Conservation (phyloP, 495 filamentous ascomycete genomes). For the Aspergillus bridgeri region DNA sequence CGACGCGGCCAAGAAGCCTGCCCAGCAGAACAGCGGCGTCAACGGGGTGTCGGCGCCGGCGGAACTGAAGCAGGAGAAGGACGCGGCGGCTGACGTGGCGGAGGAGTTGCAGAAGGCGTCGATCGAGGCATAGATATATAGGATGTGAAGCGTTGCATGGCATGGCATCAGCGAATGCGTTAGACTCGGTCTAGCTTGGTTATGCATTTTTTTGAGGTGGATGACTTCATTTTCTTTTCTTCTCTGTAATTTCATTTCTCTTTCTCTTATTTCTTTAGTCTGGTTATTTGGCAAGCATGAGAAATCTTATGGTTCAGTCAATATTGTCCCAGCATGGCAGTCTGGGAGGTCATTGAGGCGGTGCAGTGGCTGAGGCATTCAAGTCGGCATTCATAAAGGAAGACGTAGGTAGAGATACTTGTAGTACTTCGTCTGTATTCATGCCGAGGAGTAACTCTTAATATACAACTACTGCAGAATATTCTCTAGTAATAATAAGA, state of each 20-base stretch:
- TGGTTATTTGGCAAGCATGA: not conserved
- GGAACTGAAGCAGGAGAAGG: constrained; percentile 56
- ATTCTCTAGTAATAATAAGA: not conserved
- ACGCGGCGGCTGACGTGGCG: constrained; percentile 52
- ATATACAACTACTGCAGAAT: too few relatives aligned
- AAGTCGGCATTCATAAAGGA: too few relatives aligned
- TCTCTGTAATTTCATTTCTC: constrained; percentile 7
- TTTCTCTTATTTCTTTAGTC: constrained; percentile 1
- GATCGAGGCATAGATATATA: constrained; percentile 45
- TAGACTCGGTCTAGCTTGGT: not conserved
- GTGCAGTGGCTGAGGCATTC: too few relatives aligned
- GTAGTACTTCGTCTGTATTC: too few relatives aligned
- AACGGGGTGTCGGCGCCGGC: constrained; percentile 53
- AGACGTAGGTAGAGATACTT: too few relatives aligned
- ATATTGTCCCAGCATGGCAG: too few relatives aligned
- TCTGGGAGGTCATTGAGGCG: too few relatives aligned
- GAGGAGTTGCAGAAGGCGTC: constrained; percentile 58
- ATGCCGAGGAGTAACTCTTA: too few relatives aligned
- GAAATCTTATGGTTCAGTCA: too few relatives aligned
- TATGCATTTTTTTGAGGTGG: not conserved
- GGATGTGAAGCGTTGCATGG: constrained; percentile 10
- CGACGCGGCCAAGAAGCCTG: constrained; percentile 52
- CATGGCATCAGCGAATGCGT: constrained; percentile 9
- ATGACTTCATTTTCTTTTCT: not conserved
- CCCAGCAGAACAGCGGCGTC: constrained; percentile 44